phyloP scores from a whole-genome alignment of 352 stramenopile genomes.

The Phytopythium delawarense region DNA sequence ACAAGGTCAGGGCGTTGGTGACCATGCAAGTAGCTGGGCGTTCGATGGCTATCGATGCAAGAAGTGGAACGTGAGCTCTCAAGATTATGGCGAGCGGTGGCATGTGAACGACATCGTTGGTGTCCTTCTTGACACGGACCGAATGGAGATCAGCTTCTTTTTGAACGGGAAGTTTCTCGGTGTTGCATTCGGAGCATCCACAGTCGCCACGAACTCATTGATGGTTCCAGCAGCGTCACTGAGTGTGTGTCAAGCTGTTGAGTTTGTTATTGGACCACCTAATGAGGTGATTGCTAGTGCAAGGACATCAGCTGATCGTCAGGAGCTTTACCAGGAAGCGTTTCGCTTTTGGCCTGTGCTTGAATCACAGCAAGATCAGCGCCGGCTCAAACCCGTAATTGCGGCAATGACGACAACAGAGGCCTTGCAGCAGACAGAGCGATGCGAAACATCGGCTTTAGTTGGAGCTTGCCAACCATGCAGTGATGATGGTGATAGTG shows the following conservation, averaged over 20 bases:
- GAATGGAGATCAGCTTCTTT: slow-evolving; percentile 84
- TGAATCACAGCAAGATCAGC: slow-evolving; percentile 31
- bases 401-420: slow-evolving; percentile 4
- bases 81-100: slow-evolving; percentile 86
- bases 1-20: slow-evolving; percentile 88
- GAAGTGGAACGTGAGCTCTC: slow-evolving; percentile 85
- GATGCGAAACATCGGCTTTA: no score
- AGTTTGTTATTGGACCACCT: slow-evolving; percentile 74
- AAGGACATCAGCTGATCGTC: slow-evolving; percentile 3
- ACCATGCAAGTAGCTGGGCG: slow-evolving; percentile 88
- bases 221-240: slow-evolving; percentile 85
- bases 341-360: slow-evolving; percentile 33
- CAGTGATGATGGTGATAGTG: slow-evolving; percentile 11
- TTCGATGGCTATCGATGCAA: slow-evolving; percentile 89
- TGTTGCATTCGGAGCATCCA: slow-evolving; percentile 65
- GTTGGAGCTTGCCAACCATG: neutral
- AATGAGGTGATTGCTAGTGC: neutral
- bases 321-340: neutral
- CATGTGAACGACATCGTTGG: slow-evolving; percentile 79
- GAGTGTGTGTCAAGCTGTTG: slow-evolving; percentile 73
- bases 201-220: slow-evolving; percentile 31
- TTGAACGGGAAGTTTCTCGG: slow-evolving; percentile 90
- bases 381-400: slow-evolving; percentile 36
- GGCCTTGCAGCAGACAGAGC: neutral
- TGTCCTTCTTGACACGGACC: slow-evolving; percentile 83